Base-by-base conservation (phyloP, 306 rosid genomes). In the Echinosophora koreensis region DNA sequence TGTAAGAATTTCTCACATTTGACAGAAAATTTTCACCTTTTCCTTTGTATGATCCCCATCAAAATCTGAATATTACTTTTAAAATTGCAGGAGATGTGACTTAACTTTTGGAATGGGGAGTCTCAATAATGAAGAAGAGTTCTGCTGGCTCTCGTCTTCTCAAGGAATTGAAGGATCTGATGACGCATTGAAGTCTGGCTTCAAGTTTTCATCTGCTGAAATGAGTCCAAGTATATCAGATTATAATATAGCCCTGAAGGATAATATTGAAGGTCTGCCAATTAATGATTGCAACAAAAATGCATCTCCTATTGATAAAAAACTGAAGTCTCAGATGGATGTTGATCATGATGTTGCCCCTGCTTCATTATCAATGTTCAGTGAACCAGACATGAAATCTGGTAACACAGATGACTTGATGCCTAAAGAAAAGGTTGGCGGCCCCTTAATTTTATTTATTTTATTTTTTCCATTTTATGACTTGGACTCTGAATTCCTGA, bases 91-190 rank as follows among this genome's bases (percentile, higher is more conserved):
- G 81, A 86, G 61, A 66, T 86, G 89, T 79, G 96, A 90, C 75
- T 86, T 88, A 61, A 88, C 88, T 13, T 88, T 86, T 79, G 92
- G 90, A 55, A 54, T 90, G 68, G 90, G 76, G 78, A 77, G 70
- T 69, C 89, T 88, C 61, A 74, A 73, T 84, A 84, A 83, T 58
- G 92, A 88, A 65, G 90, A 87, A 15, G 90, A 86, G 42, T 62
- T 88, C 71, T 67, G 82, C 81, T 90, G 95, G 95, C 84, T 86
- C 77, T 69, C 87, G 3, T 69, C 90, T 64, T 78, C 92, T 55
- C 80, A 88, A 74, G 88, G 71, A 79, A 47, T 80, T 38, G 89
- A 84, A 75, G 88, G 83, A 66, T 82, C 85, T 27, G 89, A 88
- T 78, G 90, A 86, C 55, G 66, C 80, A 56, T 81, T 85, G 61